These are phyloP conservation scores for Cladosporium cucumerinum DNA, from an alignment of 2,329 filamentous ascomycete genomes.

Conservation along the genomic window DNA sequence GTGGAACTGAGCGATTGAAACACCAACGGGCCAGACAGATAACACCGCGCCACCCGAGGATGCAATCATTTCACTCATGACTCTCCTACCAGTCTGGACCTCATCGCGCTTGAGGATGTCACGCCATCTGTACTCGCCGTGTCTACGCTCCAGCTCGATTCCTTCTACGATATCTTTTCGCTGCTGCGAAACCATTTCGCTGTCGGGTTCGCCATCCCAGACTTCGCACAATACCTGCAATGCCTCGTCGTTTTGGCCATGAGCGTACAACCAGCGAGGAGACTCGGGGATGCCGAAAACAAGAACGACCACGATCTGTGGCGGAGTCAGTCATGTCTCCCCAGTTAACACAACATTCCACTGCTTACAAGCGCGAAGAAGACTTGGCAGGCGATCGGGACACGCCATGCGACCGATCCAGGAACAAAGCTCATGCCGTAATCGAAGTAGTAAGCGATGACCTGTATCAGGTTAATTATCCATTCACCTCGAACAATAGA, in stretches of 20 bases:
- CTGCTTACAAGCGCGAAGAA: conserved; percentile 29
- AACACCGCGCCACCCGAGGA: background rate
- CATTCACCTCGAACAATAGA: background rate
- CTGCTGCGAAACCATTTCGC: conserved; percentile 29
- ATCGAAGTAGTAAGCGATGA: conserved; percentile 36
- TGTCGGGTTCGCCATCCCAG: conserved; percentile 30
- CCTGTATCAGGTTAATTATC: conserved; percentile 1
- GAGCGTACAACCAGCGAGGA: conserved; percentile 41
- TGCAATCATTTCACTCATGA: conserved; percentile 25
- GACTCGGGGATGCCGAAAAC: conserved; percentile 39
- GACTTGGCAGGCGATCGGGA: conserved; percentile 48
- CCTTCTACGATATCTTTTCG: conserved; percentile 37
- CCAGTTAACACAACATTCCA: background rate
- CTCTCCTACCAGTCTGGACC: conserved; percentile 40
- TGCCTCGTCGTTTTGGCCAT: conserved; percentile 33
- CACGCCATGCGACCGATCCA: conserved; percentile 46
- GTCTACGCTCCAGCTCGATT: conserved; percentile 35
- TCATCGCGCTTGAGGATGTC: conserved; percentile 36
- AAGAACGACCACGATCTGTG: conserved; percentile 38
- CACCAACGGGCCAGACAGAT: background rate
- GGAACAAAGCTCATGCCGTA: conserved; percentile 39
- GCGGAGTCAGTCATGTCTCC: background rate
- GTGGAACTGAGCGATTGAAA: background rate
- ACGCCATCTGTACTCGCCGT: conserved; percentile 40
- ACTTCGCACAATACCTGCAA: conserved; percentile 35